Conservation (phyloP, 768 basidiomycete species). For the Candolleomyces aberdarensis region DNA sequence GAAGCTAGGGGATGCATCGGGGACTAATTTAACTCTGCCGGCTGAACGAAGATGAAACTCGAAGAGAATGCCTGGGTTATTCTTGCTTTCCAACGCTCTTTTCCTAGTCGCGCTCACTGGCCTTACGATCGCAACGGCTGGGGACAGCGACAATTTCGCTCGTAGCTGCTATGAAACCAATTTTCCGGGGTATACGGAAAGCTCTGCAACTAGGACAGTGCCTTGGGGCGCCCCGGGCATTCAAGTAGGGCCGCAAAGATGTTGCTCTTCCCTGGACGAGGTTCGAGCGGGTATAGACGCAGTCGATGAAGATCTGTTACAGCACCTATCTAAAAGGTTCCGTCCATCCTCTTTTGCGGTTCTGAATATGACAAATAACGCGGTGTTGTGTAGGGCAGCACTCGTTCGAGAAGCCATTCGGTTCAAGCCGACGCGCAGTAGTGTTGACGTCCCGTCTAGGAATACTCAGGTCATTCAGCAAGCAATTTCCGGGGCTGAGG, state of each 20-base stretch:
- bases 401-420: slow-evolving; percentile 24
- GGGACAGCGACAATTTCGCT: too few species aligned
- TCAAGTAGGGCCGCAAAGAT: slow-evolving; percentile 4
- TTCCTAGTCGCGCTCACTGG: too few species aligned
- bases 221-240: slow-evolving; percentile 18
- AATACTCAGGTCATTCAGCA: slow-evolving; percentile 20
- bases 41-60: too few species aligned
- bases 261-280: slow-evolving; percentile 22
- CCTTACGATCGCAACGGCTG: too few species aligned
- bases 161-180: background rate
- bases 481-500: slow-evolving; percentile 15
- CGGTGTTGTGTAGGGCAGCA: slow-evolving; percentile 16
- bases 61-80: too few species aligned
- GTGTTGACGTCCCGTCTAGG: slow-evolving; percentile 22
- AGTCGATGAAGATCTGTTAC: slow-evolving; percentile 18
- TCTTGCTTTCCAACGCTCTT: too few species aligned
- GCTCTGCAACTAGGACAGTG: slow-evolving; percentile 10
- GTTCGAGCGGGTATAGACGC: slow-evolving; percentile 21
- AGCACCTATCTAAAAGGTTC: slow-evolving; percentile 21
- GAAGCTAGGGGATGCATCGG: too few species aligned
- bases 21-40: too few species aligned
- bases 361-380: background rate
- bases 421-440: slow-evolving; percentile 19
- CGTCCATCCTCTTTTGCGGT: slow-evolving; percentile 1
- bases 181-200: slow-evolving; percentile 11